Conservation (phyloP, 306 rosid genomes). For the Cicer chorassanicum region DNA sequence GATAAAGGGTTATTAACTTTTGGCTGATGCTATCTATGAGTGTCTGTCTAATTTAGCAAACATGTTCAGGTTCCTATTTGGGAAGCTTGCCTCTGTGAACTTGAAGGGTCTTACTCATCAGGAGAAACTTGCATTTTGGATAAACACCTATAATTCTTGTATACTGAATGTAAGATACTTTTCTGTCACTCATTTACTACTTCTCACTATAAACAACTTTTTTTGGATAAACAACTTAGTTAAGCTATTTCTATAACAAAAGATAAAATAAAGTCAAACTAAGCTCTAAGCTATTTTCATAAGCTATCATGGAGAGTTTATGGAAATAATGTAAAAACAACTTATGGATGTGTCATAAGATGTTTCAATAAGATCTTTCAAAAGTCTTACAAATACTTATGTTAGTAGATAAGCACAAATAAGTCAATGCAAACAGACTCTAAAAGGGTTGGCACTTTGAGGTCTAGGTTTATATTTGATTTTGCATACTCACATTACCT, state of each 20-base stretch:
- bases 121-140: constrained; percentile 98
- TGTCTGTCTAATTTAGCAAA: constrained; percentile 24
- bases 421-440: too few relatives aligned
- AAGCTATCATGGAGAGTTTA: too few relatives aligned
- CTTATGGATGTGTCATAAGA: too few relatives aligned
- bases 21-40: constrained; percentile 12
- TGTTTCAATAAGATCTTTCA: too few relatives aligned
- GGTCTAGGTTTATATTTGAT: constrained; percentile 22
- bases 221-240: too few relatives aligned
- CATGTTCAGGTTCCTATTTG: constrained; percentile 67
- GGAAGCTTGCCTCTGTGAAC: constrained; percentile 73
- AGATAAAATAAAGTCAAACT: too few relatives aligned
- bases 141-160: constrained; percentile 89
- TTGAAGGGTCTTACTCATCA: constrained; percentile 89
- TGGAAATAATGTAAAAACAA: too few relatives aligned
- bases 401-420: too few relatives aligned
- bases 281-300: too few relatives aligned
- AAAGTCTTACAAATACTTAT: too few relatives aligned
- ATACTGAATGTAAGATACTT: constrained; percentile 73
- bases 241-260: too few relatives aligned
- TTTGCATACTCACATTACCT: constrained; percentile 24
- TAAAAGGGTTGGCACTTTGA: neutral
- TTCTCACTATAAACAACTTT: neutral
- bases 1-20: constrained; percentile 12
- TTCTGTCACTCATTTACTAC: constrained; percentile 35